Base-by-base conservation (phyloP, 1,139 yeast species). In the Geotrichum aggregatum region DNA sequence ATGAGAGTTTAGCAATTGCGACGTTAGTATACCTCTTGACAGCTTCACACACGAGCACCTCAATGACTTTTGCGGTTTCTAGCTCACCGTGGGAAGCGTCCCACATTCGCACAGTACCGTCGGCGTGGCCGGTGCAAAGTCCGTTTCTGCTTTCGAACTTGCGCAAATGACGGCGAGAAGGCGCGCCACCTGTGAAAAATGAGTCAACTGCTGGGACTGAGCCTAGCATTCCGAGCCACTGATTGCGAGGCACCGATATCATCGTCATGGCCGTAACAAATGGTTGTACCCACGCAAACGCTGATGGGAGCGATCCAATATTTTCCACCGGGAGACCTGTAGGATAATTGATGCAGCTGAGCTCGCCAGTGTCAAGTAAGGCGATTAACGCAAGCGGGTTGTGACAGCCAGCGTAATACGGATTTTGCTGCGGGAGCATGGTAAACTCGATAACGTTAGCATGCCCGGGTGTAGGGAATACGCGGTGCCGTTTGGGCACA, bases 81-180 rank as follows among this genome's bases (percentile, higher is more conserved):
- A 68, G 58, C 60, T 87, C 96, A 26, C 86, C 87, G 57, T 83
- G 80, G 0, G 95, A 82, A 0, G 89, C 83, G 67, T 91, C 96
- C 77, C 87, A 82, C 19, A 92, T 67, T 57, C 95, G 76, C 0
- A 92, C 81, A 21, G 80, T 75, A 0, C 97, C 98, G 62, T 84
- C 82, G 35, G 78, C 77, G 66, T 88, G 97, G 1, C 97, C 98
- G 0, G 95, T 80, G 1, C 86, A 77, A 47, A 85, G 68, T 1
- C 88, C 85, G 34, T 80, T 77, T 36, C 92, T 77, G 8, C 75
- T 73, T 49, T 80, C 86, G 59, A 76, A 79, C 8, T 76, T 71
- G 14, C 92, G 82, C 33, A 81, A 62, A 8, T 79, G 75, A 47
- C 75, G 75, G 30, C 72, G 72, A 0, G 78, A 78, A 0, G 94